phyloP scores from a whole-genome alignment of 306 rosid genomes.

The Begonia loranthoides region DNA sequence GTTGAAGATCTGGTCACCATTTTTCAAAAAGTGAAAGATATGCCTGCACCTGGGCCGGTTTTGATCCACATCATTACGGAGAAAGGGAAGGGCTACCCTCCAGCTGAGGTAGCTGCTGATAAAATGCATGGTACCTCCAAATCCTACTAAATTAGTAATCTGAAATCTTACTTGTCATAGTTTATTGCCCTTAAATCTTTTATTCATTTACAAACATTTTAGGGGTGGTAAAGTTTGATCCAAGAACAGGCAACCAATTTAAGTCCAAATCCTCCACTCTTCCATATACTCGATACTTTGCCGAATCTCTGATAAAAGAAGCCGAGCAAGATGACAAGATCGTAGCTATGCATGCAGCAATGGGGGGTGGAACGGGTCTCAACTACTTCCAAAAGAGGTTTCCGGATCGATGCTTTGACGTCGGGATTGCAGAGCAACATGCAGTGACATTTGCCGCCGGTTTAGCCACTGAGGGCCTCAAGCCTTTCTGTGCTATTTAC shows the following conservation, averaged over 20 bases:
- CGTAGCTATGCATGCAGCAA: slow-evolving; percentile 92
- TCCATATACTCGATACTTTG: slow-evolving; percentile 72
- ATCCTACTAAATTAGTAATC: not conserved
- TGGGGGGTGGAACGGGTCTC: slow-evolving; percentile 94
- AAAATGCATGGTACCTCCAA: slow-evolving; percentile 73
- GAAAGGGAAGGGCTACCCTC: slow-evolving; percentile 90
- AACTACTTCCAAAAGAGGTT: slow-evolving; percentile 75
- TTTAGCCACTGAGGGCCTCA: slow-evolving; percentile 84
- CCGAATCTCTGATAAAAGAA: slow-evolving; percentile 74
- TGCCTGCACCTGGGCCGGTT: slow-evolving; percentile 75
- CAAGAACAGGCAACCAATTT: slow-evolving; percentile 66
- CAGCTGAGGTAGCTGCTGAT: slow-evolving; percentile 74
- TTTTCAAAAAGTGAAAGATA: slow-evolving; percentile 46
- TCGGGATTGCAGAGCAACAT: slow-evolving; percentile 91
- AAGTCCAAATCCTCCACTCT: slow-evolving; percentile 55
- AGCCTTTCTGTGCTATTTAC: slow-evolving; percentile 86
- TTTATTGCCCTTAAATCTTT: not conserved
- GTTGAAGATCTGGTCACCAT: slow-evolving; percentile 57
- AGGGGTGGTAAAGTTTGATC: slow-evolving; percentile 88
- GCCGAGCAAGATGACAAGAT: slow-evolving; percentile 64
- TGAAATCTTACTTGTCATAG: slow-evolving; percentile 1
- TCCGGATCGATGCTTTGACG: slow-evolving; percentile 84
- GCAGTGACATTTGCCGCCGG: slow-evolving; percentile 97
- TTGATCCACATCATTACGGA: slow-evolving; percentile 79
- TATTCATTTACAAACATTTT: slow-evolving; percentile 9